Percentiles rank a stretch among this genome's conserved stretches.
Evolutionary conservation across 2,329 filamentous ascomycete genomes (phyloP).

Genomic region (Hysterium pulicare): DNA sequence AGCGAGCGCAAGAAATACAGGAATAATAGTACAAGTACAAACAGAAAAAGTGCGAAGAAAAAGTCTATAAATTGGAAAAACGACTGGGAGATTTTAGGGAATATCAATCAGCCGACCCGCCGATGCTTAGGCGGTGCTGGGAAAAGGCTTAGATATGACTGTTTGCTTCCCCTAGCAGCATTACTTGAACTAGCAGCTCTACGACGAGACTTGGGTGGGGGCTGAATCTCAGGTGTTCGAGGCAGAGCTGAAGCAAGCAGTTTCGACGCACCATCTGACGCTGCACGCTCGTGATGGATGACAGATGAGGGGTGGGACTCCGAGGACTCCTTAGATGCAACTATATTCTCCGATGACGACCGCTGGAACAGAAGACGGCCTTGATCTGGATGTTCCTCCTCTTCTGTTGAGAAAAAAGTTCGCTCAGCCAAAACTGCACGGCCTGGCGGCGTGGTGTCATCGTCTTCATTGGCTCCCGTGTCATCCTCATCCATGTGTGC

Average conservation of each 20-base stretch:
- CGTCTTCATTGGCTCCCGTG: slow-evolving; percentile 5
- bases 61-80: too few relatives aligned
- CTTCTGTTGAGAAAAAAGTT: slow-evolving; percentile 29
- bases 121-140: slow-evolving; percentile 31
- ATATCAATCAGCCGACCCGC: too few relatives aligned
- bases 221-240: slow-evolving; percentile 6
- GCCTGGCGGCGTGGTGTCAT: slow-evolving; percentile 29
- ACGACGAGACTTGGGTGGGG: slow-evolving; percentile 14
- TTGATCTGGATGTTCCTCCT: slow-evolving; percentile 14
- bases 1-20: too few relatives aligned
- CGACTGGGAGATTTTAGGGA: too few relatives aligned
- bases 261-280: slow-evolving; percentile 33
- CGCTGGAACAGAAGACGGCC: neutral
- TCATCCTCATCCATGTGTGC: slow-evolving; percentile 20
- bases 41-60: too few relatives aligned
- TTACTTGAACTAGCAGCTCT: slow-evolving; percentile 29
- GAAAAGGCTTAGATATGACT: slow-evolving; percentile 31
- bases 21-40: too few relatives aligned
- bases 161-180: slow-evolving; percentile 12
- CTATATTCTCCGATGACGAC: slow-evolving; percentile 20
- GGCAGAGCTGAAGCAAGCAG: slow-evolving; percentile 16
- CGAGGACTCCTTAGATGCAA: slow-evolving; percentile 24
- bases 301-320: slow-evolving; percentile 18
- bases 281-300: slow-evolving; percentile 27
- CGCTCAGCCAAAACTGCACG: slow-evolving; percentile 15